A percentile compares a stretch with the other conserved stretches of the same genome.
phyloP scores from a whole-genome alignment of 164 flowering plant species.

The Tetrastigma voinierianum region DNA sequence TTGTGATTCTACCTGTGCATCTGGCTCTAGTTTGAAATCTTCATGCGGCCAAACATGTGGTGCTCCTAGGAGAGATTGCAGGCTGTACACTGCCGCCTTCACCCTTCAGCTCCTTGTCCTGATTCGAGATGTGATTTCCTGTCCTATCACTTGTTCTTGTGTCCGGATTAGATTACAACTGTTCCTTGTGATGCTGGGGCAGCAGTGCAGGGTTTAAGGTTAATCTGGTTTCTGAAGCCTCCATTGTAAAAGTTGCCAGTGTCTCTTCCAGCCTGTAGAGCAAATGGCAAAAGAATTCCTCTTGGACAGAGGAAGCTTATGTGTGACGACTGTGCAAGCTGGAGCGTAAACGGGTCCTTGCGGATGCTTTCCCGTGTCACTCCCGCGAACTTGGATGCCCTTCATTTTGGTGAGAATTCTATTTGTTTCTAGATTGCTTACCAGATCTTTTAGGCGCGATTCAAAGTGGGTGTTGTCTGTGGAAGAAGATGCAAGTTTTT shows the following conservation, averaged over 20 bases:
- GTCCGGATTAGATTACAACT: conserved; percentile 68
- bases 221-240: conserved; percentile 69
- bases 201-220: conserved; percentile 35
- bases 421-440: conserved; percentile 54
- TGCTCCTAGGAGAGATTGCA: conserved; percentile 93
- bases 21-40: conserved; percentile 31
- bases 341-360: conserved; percentile 85
- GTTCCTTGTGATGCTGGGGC: conserved; percentile 97
- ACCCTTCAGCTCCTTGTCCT: conserved; percentile 76
- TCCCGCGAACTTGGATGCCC: conserved; percentile 70
- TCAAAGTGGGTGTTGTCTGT: conserved; percentile 88
- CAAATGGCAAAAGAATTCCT: conserved; percentile 59
- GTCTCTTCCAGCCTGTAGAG: conserved; percentile 76
- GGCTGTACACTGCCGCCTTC: conserved; percentile 76
- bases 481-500: conserved; percentile 88
- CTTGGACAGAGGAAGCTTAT: conserved; percentile 85
- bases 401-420: conserved; percentile 78
- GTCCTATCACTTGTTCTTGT: conserved; percentile 83
- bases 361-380: conserved; percentile 88
- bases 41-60: conserved; percentile 95
- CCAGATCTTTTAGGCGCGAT: conserved; percentile 78
- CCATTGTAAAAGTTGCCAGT: conserved; percentile 70
- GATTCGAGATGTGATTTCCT: conserved; percentile 71
- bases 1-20: conserved; percentile 52
- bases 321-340: conserved; percentile 83